Evolutionary conservation across 768 basidiomycete species (phyloP).

Genomic region (Kwoniella heveanensis): DNA sequence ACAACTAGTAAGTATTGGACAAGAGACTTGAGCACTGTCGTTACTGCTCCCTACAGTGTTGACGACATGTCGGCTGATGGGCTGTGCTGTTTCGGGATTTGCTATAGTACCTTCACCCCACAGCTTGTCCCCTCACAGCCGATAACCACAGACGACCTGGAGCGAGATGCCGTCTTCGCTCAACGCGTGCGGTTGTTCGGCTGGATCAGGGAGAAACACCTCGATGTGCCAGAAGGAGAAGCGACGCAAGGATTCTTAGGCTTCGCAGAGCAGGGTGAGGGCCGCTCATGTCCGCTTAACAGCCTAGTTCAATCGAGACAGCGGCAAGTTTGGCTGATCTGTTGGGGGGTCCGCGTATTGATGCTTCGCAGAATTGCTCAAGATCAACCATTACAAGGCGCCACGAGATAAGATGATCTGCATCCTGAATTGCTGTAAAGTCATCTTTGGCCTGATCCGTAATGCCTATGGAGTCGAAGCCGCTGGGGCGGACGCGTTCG

Average conservation of each 20-base stretch:
- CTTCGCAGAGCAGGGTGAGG: constrained; percentile 55
- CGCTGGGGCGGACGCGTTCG: constrained; percentile 77
- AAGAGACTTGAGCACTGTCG: too few species aligned
- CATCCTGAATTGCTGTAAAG: constrained; percentile 95
- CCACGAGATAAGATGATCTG: constrained; percentile 98
- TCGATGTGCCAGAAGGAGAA: constrained; percentile 75
- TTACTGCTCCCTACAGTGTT: too few species aligned
- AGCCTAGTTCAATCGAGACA: too few species aligned
- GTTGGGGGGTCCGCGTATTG: too few species aligned
- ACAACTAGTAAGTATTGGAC: constrained; percentile 78
- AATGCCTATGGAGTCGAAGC: constrained; percentile 72
- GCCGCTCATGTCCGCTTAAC: too few species aligned
- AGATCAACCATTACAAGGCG: constrained; percentile 98
- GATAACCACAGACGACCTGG: constrained; percentile 92
- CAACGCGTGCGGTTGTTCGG: constrained; percentile 88
- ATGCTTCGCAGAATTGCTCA: constrained; percentile 73
- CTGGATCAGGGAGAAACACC: constrained; percentile 85
- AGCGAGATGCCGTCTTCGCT: constrained; percentile 83
- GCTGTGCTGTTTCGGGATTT: too few species aligned
- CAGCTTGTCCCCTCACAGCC: constrained; percentile 71
- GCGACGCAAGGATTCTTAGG: constrained; percentile 71
- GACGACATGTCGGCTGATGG: too few species aligned
- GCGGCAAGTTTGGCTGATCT: too few species aligned
- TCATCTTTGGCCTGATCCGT: constrained; percentile 93
- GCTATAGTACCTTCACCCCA: constrained; percentile 83